Evolutionary conservation across 1,284 basidiomycete species (phyloP).

Genomic region (Heliocybe sulcata): DNA sequence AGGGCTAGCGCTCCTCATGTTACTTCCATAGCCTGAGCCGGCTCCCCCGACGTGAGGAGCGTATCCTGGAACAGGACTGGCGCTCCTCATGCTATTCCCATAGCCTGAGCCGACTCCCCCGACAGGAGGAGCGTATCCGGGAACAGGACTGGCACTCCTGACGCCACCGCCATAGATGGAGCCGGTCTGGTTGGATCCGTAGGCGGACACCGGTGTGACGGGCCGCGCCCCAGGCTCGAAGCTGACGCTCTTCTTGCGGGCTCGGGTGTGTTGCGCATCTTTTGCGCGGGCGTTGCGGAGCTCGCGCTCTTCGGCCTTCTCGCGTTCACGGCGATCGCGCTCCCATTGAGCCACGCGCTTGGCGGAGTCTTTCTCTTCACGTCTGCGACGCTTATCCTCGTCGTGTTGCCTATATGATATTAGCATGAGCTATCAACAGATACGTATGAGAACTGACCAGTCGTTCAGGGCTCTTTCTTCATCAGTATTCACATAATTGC

Average conservation of each 20-base stretch:
- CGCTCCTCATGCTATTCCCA: not conserved
- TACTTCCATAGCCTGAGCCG: not conserved
- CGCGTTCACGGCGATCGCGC: conserved; percentile 29
- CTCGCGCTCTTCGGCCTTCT: conserved; percentile 28
- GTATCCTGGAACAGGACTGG: not conserved
- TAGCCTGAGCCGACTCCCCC: not conserved
- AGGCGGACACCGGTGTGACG: conserved; percentile 12
- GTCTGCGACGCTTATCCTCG: conserved; percentile 43
- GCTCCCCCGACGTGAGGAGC: not conserved
- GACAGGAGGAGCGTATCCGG: not conserved
- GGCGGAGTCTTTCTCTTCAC: conserved; percentile 44
- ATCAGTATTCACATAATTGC: conserved; percentile 29
- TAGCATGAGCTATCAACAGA: conserved; percentile 3
- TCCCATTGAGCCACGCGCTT: conserved; percentile 27
- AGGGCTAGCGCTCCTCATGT: not conserved
- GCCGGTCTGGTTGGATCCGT: conserved; percentile 5
- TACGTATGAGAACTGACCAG: conserved; percentile 34
- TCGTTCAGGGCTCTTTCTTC: conserved; percentile 37
- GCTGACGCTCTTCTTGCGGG: conserved; percentile 14
- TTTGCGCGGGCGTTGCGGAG: conserved; percentile 44
- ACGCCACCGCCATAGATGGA: conserved; percentile 7
- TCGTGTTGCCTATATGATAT: conserved; percentile 39
- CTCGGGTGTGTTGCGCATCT: conserved; percentile 29
- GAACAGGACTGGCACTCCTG: not conserved
- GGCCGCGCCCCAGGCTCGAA: conserved; percentile 14